Evolutionary conservation across 805 yeast species (phyloP), one percentile per base, ranked within the genome.

Genomic region (Ogataea populi-albae): DNA sequence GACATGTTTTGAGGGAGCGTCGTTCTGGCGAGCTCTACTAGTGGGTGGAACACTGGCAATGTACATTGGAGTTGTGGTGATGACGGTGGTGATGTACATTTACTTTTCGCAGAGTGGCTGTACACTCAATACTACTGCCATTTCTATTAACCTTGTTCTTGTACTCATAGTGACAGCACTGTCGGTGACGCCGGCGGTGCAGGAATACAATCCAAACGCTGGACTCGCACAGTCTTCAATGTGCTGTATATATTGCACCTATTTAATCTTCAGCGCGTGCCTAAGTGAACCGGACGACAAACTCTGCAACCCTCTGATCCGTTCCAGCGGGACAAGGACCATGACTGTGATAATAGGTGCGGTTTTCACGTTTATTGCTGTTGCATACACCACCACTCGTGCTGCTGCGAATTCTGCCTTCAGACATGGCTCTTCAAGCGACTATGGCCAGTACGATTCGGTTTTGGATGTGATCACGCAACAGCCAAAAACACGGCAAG

Each of bases 151-250:
- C 58, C 47, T 89, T 38, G 53, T 87, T 2, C 64, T 89, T 28
- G 70, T 81, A 1, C 23, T 86, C 6, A 50, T 82, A 4, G 78
- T 83, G 2, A 77, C 96, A 0, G 73, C 65, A 0, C 58, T 88
- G 38, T 85, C 96, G 0, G 73, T 94, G 26, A 76, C 84, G 50
- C 94, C 94, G 24, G 73, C 72, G 17, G 81, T 93, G 15, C 98
- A 93, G 61, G 97, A 87, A 56, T 78, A 74, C 53, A 94, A 94
- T 60, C 95, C 98, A 4, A 86, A 84, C 49, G 95, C 96, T 2
- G 99, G 98, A 2, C 68, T 93, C 32, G 97, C 98, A 3, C 99
- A 93, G 65, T 74, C 95, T 8, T 88, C 96, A 11, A 89, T 94
- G 89, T 98, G 95, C 23, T 81, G 91, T 9, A 73, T 88, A 16